phyloP scores from a whole-genome alignment of 2,329 filamentous ascomycete genomes.

The Xylaria sp. region DNA sequence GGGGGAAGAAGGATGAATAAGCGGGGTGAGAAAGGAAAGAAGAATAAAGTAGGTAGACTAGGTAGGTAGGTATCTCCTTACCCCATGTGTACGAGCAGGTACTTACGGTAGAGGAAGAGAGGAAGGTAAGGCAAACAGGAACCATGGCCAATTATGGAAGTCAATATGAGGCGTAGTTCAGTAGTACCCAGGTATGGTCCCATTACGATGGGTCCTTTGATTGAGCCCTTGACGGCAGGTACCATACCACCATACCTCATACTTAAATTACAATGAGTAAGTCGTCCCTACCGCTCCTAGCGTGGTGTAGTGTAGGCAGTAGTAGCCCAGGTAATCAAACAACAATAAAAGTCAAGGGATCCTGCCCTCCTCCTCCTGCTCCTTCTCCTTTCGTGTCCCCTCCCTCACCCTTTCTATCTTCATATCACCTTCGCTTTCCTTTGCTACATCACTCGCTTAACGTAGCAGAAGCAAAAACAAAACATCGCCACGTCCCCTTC shows the following conservation, averaged over 20 bases:
- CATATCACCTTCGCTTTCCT: slow-evolving; percentile 14
- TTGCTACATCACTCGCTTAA: slow-evolving; percentile 40
- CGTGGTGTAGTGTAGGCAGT: neutral
- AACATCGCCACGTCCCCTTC: slow-evolving; percentile 18
- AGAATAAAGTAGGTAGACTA: neutral
- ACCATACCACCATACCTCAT: neutral
- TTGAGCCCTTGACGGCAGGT: neutral
- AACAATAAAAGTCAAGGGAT: slow-evolving; percentile 34
- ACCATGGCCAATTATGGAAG: slow-evolving; percentile 10
- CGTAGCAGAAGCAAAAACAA: slow-evolving; percentile 30
- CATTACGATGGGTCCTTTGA: slow-evolving; percentile 29
- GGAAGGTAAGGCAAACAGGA: neutral
- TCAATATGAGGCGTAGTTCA: slow-evolving; percentile 18
- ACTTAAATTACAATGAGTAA: too few species aligned
- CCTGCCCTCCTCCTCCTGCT: slow-evolving; percentile 26
- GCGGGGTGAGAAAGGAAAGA: neutral
- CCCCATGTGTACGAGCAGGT: too few species aligned
- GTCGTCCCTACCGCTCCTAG: too few species aligned
- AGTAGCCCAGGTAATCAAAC: neutral
- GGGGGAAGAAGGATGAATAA: too few species aligned
- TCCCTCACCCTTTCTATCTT: slow-evolving; percentile 1
- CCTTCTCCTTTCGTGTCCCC: slow-evolving; percentile 25
- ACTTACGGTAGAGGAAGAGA: too few species aligned
- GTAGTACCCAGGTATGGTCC: slow-evolving; percentile 4
- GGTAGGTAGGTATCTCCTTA: neutral